phyloP scores from a whole-genome alignment of 768 basidiomycete species.

The Leccinum truebloodii region DNA sequence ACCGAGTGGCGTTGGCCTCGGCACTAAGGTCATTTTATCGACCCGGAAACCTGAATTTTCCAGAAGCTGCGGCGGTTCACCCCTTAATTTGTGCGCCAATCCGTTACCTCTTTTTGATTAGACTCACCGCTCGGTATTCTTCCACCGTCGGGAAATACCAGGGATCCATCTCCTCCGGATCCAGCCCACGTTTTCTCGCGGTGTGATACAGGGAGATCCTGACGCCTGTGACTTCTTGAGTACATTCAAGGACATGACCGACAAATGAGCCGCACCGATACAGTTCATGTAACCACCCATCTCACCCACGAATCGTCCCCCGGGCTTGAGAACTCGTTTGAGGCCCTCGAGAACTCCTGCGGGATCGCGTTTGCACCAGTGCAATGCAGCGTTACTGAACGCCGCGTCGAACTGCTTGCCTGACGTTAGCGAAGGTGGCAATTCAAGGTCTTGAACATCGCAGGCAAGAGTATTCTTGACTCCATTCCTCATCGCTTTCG shows the following conservation, averaged over 20 bases:
- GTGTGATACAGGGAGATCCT: constrained; percentile 57
- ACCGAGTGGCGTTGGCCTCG: constrained; percentile 53
- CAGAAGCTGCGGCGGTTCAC: constrained; percentile 49
- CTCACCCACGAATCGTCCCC: constrained; percentile 74
- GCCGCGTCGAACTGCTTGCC: constrained; percentile 64
- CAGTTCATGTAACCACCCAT: constrained; percentile 79
- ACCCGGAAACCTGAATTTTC: constrained; percentile 57
- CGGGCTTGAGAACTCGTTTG: constrained; percentile 62
- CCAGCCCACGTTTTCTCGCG: constrained; percentile 50
- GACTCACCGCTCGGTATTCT: constrained; percentile 58
- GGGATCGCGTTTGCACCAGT: constrained; percentile 85
- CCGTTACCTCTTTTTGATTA: background rate
- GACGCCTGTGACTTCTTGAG: constrained; percentile 48
- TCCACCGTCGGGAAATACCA: constrained; percentile 82
- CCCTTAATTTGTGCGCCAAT: constrained; percentile 4
- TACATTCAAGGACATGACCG: constrained; percentile 2
- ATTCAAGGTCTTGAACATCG: constrained; percentile 52
- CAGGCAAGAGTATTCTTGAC: constrained; percentile 48
- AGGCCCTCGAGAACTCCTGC: constrained; percentile 59
- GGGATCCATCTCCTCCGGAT: constrained; percentile 66
- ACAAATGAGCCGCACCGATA: constrained; percentile 44
- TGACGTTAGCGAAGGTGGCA: constrained; percentile 32
- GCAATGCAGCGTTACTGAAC: constrained; percentile 78
- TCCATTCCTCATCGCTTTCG: constrained; percentile 49
- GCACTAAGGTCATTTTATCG: constrained; percentile 52